phyloP scores from a whole-genome alignment of 2,329 filamentous ascomycete genomes.

The Cladophialophora exuberans region DNA sequence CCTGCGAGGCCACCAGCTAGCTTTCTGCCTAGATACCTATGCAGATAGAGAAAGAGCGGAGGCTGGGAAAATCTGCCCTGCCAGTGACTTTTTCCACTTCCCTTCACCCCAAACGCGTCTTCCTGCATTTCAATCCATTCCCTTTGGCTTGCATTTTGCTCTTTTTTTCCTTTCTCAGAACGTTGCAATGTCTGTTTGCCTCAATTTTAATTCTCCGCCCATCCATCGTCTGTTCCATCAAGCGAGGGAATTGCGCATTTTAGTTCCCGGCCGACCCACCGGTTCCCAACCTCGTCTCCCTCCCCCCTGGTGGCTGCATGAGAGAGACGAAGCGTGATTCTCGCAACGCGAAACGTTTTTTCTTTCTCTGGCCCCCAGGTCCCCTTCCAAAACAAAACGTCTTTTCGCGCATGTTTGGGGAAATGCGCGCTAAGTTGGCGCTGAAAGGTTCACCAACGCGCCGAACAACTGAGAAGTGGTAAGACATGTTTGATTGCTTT shows the following conservation, averaged over 20 bases:
- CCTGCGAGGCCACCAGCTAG: too few species aligned
- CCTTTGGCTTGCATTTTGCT: neutral
- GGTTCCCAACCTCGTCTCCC: neutral
- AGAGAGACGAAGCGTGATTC: neutral
- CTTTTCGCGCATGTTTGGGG: neutral
- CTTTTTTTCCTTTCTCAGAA: neutral
- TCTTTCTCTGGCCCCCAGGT: too few species aligned
- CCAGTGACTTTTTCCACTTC: too few species aligned
- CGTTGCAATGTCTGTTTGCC: neutral
- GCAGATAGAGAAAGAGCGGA: too few species aligned
- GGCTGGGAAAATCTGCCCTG: too few species aligned
- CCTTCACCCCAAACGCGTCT: too few species aligned
- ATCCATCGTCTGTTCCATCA: constrained; percentile 13
- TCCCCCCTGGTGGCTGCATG: constrained; percentile 12
- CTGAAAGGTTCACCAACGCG: too few species aligned
- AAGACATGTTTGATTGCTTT: too few species aligned
- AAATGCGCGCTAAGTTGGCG: neutral
- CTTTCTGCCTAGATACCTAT: too few species aligned
- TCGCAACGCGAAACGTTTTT: neutral
- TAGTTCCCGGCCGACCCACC: neutral
- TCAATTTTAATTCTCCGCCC: constrained; percentile 6
- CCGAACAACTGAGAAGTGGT: too few species aligned
- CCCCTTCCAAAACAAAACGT: neutral
- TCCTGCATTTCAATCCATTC: too few species aligned
- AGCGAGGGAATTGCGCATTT: constrained; percentile 10